A percentile compares a stretch with the other conserved stretches of the same genome.
phyloP scores from a whole-genome alignment of 768 basidiomycete species.

The Phaffia tasmanica region DNA sequence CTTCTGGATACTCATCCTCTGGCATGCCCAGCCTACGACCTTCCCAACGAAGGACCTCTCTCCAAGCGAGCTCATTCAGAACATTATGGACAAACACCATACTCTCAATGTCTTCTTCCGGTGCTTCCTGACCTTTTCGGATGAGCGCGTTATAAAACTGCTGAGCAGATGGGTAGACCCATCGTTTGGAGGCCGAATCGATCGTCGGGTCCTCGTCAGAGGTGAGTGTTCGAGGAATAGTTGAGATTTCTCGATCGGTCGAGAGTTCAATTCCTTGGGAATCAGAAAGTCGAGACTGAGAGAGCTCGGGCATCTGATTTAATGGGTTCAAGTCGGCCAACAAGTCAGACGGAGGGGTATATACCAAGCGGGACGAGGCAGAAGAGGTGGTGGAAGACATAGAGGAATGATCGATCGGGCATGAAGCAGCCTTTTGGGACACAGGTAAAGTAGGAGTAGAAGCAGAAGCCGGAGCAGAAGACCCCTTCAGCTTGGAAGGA shows the following conservation, averaged over 20 bases:
- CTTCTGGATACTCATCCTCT: slow-evolving; percentile 41
- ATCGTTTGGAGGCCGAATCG: slow-evolving; percentile 40
- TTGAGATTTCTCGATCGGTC: slow-evolving; percentile 61
- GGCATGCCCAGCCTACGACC: slow-evolving; percentile 49
- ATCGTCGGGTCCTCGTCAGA: slow-evolving; percentile 31
- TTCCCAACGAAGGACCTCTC: slow-evolving; percentile 90
- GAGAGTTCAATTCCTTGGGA: slow-evolving; percentile 54
- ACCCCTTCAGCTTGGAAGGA: not conserved
- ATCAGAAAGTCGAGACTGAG: slow-evolving; percentile 51
- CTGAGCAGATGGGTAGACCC: slow-evolving; percentile 97
- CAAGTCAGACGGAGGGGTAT: not conserved
- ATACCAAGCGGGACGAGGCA: not conserved
- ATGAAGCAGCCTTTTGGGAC: slow-evolving; percentile 34
- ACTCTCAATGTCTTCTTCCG: slow-evolving; percentile 85
- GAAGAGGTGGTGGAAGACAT: not conserved
- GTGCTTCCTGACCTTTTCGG: slow-evolving; percentile 93
- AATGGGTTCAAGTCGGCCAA: slow-evolving; percentile 48
- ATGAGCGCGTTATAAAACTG: slow-evolving; percentile 97
- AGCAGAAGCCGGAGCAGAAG: not conserved
- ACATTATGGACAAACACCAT: slow-evolving; percentile 99
- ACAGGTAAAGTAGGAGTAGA: not conserved
- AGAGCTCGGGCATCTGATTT: slow-evolving; percentile 81
- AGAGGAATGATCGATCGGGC: slow-evolving; percentile 38
- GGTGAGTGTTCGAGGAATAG: slow-evolving; percentile 58
- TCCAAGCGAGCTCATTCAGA: slow-evolving; percentile 92